A percentile compares a stretch with the other conserved stretches of the same genome.
These are phyloP conservation scores for Aspergillus glaucus DNA, from an alignment of 2,329 filamentous ascomycete genomes.

Conservation along the genomic window DNA sequence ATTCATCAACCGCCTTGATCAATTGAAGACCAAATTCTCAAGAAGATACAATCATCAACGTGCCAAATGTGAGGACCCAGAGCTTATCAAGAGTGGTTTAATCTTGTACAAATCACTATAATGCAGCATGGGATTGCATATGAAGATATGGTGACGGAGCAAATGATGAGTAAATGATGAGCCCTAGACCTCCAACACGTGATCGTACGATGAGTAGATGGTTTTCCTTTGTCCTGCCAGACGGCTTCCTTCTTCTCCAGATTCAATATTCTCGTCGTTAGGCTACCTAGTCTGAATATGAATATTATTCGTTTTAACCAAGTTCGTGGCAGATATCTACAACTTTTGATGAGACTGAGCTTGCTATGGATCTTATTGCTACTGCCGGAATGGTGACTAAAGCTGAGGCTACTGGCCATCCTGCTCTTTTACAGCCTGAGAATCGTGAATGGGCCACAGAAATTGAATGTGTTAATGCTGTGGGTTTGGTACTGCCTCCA, in stretches of 20 bases:
- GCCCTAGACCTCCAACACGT: too few relatives aligned
- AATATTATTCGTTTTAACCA: too few relatives aligned
- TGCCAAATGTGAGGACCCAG: conserved; percentile 1
- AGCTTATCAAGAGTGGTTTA: conserved; percentile 4
- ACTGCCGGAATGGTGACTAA: conserved; percentile 5
- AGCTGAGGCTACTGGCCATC: background rate
- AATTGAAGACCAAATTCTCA: conserved; percentile 1
- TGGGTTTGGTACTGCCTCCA: background rate
- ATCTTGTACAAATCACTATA: conserved; percentile 3
- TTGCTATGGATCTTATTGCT: background rate
- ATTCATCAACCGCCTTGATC: background rate
- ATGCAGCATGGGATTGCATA: conserved; percentile 5
- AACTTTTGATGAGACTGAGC: conserved; percentile 2
- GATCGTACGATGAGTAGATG: too few relatives aligned
- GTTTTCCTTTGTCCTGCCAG: too few relatives aligned
- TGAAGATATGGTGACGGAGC: background rate
- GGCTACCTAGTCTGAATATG: too few relatives aligned
- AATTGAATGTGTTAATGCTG: too few relatives aligned
- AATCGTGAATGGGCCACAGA: conserved; percentile 1
- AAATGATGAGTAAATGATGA: too few relatives aligned
- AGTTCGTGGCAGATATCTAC: conserved; percentile 1
- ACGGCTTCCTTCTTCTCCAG: too few relatives aligned
- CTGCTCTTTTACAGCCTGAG: conserved; percentile 6
- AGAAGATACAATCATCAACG: conserved; percentile 1
- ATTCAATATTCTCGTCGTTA: too few relatives aligned